Conservation (phyloP, 129 eudicot genomes). For the Pulicaria dysenterica region DNA sequence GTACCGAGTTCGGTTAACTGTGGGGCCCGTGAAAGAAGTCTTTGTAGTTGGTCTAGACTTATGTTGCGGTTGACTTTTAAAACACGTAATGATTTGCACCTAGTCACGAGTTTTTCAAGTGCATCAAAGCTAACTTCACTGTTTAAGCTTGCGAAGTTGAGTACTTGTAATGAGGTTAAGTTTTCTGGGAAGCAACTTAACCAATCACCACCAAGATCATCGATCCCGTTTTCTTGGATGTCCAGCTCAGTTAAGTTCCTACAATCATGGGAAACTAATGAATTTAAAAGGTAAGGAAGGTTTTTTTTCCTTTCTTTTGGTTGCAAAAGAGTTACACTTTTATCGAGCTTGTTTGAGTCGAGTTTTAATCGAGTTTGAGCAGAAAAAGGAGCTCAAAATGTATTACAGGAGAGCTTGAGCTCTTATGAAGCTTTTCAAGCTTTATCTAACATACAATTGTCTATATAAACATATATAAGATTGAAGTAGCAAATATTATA, state of each 20-base stretch:
- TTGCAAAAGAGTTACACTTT: no score
- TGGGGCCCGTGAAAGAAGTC: slow-evolving; percentile 62
- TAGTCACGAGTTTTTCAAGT: slow-evolving; percentile 66
- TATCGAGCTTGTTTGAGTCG: no score
- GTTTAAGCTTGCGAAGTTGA: slow-evolving; percentile 67
- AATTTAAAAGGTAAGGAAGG: no score
- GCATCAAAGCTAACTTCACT: slow-evolving; percentile 68
- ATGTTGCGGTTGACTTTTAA: slow-evolving; percentile 63
- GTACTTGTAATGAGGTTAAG: slow-evolving; percentile 54
- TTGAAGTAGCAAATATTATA: no score
- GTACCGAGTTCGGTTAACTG: slow-evolving; percentile 70
- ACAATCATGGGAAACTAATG: background rate
- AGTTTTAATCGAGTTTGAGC: no score
- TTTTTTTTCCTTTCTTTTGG: no score
- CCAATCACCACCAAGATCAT: slow-evolving; percentile 75
- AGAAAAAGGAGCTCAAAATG: no score
- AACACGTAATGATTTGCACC: slow-evolving; percentile 60
- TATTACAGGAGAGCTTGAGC: no score
- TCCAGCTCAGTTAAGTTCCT: slow-evolving; percentile 80
- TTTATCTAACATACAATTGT: no score
- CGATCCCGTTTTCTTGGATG: slow-evolving; percentile 67
- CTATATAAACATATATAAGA: no score
- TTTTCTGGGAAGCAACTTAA: slow-evolving; percentile 75
- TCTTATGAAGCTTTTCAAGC: no score
- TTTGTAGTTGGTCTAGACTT: slow-evolving; percentile 56